phyloP scores from a whole-genome alignment of 2,329 filamentous ascomycete species.

The Penicillium sp. region DNA sequence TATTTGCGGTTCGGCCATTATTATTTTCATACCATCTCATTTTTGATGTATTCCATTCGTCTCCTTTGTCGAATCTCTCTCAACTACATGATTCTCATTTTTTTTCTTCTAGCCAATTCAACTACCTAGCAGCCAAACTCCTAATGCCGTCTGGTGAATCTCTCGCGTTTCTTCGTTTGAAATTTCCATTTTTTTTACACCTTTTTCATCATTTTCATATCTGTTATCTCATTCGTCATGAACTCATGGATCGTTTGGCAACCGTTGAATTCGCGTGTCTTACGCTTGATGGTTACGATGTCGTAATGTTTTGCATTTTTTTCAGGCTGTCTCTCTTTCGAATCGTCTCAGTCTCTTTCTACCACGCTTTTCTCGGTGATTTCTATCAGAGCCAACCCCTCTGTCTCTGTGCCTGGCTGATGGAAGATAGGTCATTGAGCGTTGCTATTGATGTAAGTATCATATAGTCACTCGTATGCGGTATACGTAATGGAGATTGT shows the following conservation, averaged over 20 bases:
- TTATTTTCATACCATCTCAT: constrained; percentile 32
- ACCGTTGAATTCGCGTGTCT: neutral
- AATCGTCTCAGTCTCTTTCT: neutral
- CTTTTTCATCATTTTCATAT: neutral
- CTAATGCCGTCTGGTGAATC: constrained; percentile 14
- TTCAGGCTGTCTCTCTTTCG: neutral
- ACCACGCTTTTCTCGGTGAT: neutral
- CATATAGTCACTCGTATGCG: neutral
- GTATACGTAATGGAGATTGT: constrained; percentile 2
- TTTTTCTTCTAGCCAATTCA: constrained; percentile 37
- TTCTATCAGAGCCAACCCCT: neutral
- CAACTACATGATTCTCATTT: constrained; percentile 32
- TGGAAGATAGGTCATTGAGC: constrained; percentile 1
- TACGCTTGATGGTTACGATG: neutral
- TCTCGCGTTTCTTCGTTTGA: constrained; percentile 1
- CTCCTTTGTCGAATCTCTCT: constrained; percentile 34
- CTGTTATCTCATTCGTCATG: neutral
- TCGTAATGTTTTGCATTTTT: constrained; percentile 4
- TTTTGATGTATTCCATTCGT: constrained; percentile 37
- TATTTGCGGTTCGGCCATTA: constrained; percentile 23
- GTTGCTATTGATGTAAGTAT: constrained; percentile 10
- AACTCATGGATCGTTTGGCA: neutral
- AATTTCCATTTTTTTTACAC: neutral
- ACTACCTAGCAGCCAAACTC: constrained; percentile 33
- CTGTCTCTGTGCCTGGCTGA: neutral